A percentile compares a stretch with the other conserved stretches of the same genome.
phyloP scores from a whole-genome alignment of 2,329 filamentous ascomycete genomes.

The Beauveria pseudobassiana region DNA sequence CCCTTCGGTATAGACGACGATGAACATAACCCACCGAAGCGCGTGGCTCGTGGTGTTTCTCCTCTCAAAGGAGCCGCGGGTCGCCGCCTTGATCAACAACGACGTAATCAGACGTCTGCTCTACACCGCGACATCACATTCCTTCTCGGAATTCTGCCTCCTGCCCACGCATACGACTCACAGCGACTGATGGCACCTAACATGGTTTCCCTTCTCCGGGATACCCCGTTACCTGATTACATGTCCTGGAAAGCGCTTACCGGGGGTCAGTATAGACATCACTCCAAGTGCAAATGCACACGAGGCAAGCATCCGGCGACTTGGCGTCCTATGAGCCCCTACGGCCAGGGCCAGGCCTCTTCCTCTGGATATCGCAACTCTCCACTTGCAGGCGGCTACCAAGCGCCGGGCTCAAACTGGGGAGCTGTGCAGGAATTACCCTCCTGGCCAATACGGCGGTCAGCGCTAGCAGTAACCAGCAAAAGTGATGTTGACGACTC shows the following conservation, averaged over 20 bases:
- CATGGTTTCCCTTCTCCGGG: slow-evolving; percentile 66
- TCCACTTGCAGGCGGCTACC: slow-evolving; percentile 25
- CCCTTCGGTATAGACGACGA: slow-evolving; percentile 64
- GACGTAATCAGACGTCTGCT: slow-evolving; percentile 55
- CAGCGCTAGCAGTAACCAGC: slow-evolving; percentile 1
- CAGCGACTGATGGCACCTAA: slow-evolving; percentile 62
- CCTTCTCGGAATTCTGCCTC: slow-evolving; percentile 65
- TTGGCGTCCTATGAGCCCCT: slow-evolving; percentile 42
- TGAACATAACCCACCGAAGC: slow-evolving; percentile 68
- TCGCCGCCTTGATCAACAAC: slow-evolving; percentile 73
- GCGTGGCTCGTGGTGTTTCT: slow-evolving; percentile 81
- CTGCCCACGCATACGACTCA: slow-evolving; percentile 63
- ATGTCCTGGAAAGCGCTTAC: slow-evolving; percentile 43
- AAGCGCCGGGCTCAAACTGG: slow-evolving; percentile 2
- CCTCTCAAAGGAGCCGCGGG: slow-evolving; percentile 88
- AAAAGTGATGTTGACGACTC: not conserved
- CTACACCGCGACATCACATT: slow-evolving; percentile 65
- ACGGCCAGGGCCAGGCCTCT: slow-evolving; percentile 33
- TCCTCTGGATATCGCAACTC: slow-evolving; percentile 43
- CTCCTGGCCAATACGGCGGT: slow-evolving; percentile 1
- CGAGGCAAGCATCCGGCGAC: slow-evolving; percentile 36
- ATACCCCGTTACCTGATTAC: slow-evolving; percentile 58
- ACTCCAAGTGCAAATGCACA: slow-evolving; percentile 31
- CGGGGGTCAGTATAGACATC: slow-evolving; percentile 27
- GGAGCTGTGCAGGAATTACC: not conserved